phyloP scores from a whole-genome alignment of 805 yeast genomes.

The Yarrowia hollandica region DNA sequence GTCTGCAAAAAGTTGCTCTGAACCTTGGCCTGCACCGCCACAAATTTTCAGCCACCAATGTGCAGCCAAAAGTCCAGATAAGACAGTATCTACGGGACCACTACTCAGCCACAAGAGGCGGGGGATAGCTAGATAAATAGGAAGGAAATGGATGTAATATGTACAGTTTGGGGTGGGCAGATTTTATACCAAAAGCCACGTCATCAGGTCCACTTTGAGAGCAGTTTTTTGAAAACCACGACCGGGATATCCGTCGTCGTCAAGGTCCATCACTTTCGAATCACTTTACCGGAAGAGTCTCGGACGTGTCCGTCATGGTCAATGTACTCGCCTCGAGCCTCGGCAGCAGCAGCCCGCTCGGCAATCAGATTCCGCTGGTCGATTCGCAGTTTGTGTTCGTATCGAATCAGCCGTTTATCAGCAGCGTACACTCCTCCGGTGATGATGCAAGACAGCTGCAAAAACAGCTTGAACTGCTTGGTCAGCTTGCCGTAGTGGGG shows the following conservation, averaged over 20 bases:
- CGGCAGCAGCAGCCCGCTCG: slow-evolving; percentile 24
- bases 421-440: slow-evolving; percentile 26
- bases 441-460: slow-evolving; percentile 17
- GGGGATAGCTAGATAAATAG: no score
- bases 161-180: slow-evolving; percentile 5
- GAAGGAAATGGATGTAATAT: no score
- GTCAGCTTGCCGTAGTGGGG: slow-evolving; percentile 22
- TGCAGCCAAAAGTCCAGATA: slow-evolving; percentile 22
- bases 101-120: not conserved
- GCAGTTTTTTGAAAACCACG: no score
- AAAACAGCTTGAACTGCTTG: slow-evolving; percentile 27
- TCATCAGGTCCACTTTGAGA: not conserved
- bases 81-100: not conserved
- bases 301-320: slow-evolving; percentile 19
- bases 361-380: slow-evolving; percentile 13
- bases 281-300: slow-evolving; percentile 7
- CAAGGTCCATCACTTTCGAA: no score
- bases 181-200: no score
- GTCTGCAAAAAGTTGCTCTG: not conserved
- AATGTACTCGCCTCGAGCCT: slow-evolving; percentile 26
- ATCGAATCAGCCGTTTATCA: slow-evolving; percentile 26
- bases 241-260: no score
- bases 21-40: slow-evolving; percentile 15
- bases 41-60: slow-evolving; percentile 19
- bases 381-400: slow-evolving; percentile 25